Percentiles rank a stretch among this genome's conserved stretches.
Evolutionary conservation across 1,139 yeast genomes (phyloP).

Genomic region (Yamadazyma atlantica): DNA sequence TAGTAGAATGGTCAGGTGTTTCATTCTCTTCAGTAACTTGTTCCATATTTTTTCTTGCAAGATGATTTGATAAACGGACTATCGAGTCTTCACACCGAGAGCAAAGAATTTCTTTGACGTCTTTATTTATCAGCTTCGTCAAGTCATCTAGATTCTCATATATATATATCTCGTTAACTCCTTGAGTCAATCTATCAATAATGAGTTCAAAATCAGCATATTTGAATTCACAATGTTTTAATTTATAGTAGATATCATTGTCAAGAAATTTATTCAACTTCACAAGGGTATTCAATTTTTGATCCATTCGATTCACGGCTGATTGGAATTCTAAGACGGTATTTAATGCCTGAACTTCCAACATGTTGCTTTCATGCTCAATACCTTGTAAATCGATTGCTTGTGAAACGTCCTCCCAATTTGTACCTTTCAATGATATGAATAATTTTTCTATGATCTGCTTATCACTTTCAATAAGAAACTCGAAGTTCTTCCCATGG

Average conservation of each 20-base stretch:
- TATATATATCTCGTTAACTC: constrained; percentile 45
- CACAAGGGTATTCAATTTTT: constrained; percentile 33
- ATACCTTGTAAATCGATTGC: constrained; percentile 43
- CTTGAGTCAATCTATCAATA: constrained; percentile 37
- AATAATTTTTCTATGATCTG: constrained; percentile 25
- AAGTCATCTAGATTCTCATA: constrained; percentile 38
- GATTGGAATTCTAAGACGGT: constrained; percentile 41
- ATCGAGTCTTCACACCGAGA: constrained; percentile 6
- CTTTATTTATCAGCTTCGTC: constrained; percentile 38
- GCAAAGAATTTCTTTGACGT: constrained; percentile 27
- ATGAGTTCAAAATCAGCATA: constrained; percentile 13
- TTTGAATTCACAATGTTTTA: constrained; percentile 31
- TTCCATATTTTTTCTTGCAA: background rate
- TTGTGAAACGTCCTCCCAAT: constrained; percentile 58
- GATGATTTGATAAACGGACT: background rate
- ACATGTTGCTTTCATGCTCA: constrained; percentile 20
- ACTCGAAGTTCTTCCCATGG: constrained; percentile 37
- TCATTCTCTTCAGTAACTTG: background rate
- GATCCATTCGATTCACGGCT: constrained; percentile 23
- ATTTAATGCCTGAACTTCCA: constrained; percentile 42
- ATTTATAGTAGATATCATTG: constrained; percentile 16
- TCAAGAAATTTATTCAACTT: constrained; percentile 22
- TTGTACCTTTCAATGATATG: constrained; percentile 29
- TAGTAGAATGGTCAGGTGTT: constrained; percentile 25
- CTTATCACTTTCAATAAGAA: constrained; percentile 43